A percentile compares a stretch with the other conserved stretches of the same genome.
Evolutionary conservation across 2,329 filamentous ascomycete species (phyloP).

Genomic region (Diatrype stigma): DNA sequence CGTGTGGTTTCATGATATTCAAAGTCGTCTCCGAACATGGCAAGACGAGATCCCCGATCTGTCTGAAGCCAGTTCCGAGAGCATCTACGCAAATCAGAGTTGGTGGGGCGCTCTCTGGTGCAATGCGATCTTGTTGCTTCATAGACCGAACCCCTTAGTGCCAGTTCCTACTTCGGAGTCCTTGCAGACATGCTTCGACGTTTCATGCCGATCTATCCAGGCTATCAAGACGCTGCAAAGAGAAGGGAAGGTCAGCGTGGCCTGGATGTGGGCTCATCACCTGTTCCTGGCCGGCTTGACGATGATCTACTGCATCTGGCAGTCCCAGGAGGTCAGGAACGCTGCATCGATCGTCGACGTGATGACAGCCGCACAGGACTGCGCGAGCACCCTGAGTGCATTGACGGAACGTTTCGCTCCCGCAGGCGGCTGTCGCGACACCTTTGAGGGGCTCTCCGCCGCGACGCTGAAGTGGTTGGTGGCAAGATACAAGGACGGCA

Average conservation of each 20-base stretch:
- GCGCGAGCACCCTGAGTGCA: slow-evolving; percentile 26
- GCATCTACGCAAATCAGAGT: slow-evolving; percentile 24
- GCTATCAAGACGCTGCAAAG: slow-evolving; percentile 27
- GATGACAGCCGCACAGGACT: slow-evolving; percentile 26
- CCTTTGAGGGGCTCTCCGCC: slow-evolving; percentile 25
- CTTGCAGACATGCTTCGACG: slow-evolving; percentile 20
- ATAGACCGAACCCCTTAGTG: slow-evolving; percentile 24
- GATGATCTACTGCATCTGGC: slow-evolving; percentile 28
- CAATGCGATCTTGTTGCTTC: slow-evolving; percentile 26
- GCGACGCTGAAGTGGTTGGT: slow-evolving; percentile 24
- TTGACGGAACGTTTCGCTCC: slow-evolving; percentile 27
- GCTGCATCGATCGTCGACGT: slow-evolving; percentile 13
- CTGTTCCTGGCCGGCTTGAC: slow-evolving; percentile 30
- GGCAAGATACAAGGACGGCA: slow-evolving; percentile 5
- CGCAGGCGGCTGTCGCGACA: slow-evolving; percentile 26
- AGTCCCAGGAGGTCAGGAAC: slow-evolving; percentile 26
- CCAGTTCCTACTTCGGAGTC: slow-evolving; percentile 18
- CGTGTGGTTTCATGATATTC: slow-evolving; percentile 26
- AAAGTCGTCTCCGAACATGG: slow-evolving; percentile 27
- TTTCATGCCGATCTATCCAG: slow-evolving; percentile 23
- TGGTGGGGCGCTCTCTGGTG: slow-evolving; percentile 29
- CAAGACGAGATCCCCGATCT: slow-evolving; percentile 23
- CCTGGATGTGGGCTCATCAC: slow-evolving; percentile 29
- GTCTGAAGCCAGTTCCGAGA: slow-evolving; percentile 19
- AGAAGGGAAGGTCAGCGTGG: slow-evolving; percentile 25